Evolutionary conservation across 495 filamentous ascomycete genomes (phyloP), one percentile per base, ranked within the genome.

Genomic region (Geoglossum glabrum): DNA sequence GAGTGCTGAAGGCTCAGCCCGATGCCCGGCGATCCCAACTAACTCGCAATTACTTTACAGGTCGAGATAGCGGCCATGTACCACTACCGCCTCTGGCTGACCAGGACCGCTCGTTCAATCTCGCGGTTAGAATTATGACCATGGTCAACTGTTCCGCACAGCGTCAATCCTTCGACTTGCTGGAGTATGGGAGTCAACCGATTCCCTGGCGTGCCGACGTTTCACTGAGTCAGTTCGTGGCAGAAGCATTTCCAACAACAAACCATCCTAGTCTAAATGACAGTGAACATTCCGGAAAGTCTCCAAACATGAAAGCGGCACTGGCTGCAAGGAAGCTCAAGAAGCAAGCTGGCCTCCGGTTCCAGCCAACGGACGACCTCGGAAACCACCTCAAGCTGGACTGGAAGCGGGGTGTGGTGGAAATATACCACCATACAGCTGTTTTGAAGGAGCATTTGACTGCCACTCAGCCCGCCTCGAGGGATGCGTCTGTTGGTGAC

Each of bases 401-500:
- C 38, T 58, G 63, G 46, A 63, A 62, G 25, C 27, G 30, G 10
- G 67, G 64, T 3, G 52, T 62, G 9, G 62, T 72, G 6, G 59
- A 65, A 15, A 54, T 72, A 17, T 72, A 64, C 31, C 65, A 68
- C 57, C 61, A 66, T 43, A 64, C 63, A 13, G 62, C 61, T n/a
- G 61, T 72, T 34, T 46, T 72, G 27, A 69, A 68, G 40, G 64
- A 69, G 54, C 60, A 68, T 40, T 55, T 71, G 15, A 59, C 63
- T 27, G 61, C 64, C 19, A 62, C 68, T 23, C 64, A 63, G 47
- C 30, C 58, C 21, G n/a, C 49, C n/a, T 21, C 61, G 43, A 31
- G 19, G 21, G 27, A 59, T 45, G n/a, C 62, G 45, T 61, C 59
- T 27, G 26, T 57, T 10, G 31, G 57, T 17, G 31, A 52, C 17